Evolutionary conservation across 1,284 basidiomycete species (phyloP).

Genomic region (Ceratobasidium sp.): DNA sequence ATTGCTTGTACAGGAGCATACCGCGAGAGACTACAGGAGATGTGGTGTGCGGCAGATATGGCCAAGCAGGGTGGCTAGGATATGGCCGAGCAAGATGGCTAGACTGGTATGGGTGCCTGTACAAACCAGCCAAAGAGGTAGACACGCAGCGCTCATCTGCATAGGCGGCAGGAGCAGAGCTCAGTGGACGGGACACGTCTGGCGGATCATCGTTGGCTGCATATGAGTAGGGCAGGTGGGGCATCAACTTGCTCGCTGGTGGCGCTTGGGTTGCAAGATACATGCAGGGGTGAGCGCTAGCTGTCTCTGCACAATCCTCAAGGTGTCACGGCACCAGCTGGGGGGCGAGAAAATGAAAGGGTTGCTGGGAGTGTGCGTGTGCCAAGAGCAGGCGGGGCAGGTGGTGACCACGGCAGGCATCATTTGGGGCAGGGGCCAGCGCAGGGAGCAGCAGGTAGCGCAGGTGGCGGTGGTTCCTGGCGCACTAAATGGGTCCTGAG

Average conservation of each 20-base stretch:
- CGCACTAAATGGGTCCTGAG: too few relatives aligned
- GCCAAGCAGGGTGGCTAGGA: too few relatives aligned
- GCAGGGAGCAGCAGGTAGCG: neutral
- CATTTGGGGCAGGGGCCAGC: conserved; percentile 14
- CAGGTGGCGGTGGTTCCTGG: too few relatives aligned
- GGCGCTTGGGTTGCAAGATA: neutral
- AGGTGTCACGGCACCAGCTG: neutral
- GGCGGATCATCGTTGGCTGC: neutral
- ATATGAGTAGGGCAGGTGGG: conserved; percentile 17
- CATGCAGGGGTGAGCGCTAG: neutral
- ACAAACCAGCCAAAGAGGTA: conserved; percentile 14
- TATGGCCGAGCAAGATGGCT: neutral
- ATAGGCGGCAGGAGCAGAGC: neutral
- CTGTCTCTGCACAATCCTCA: neutral
- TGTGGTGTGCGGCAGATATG: conserved; percentile 13
- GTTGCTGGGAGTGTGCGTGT: neutral
- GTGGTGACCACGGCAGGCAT: neutral
- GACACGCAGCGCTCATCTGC: conserved; percentile 22
- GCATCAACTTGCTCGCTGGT: neutral
- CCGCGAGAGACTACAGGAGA: conserved; percentile 8
- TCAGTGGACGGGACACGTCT: conserved; percentile 8
- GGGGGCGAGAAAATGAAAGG: neutral
- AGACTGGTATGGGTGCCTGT: neutral
- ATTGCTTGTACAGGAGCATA: conserved; percentile 12
- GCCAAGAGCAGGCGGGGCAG: neutral